Percentiles rank a stretch among this genome's conserved stretches.
phyloP scores from a whole-genome alignment of 1,139 yeast genomes.

The Yamadazyma siamensis region DNA sequence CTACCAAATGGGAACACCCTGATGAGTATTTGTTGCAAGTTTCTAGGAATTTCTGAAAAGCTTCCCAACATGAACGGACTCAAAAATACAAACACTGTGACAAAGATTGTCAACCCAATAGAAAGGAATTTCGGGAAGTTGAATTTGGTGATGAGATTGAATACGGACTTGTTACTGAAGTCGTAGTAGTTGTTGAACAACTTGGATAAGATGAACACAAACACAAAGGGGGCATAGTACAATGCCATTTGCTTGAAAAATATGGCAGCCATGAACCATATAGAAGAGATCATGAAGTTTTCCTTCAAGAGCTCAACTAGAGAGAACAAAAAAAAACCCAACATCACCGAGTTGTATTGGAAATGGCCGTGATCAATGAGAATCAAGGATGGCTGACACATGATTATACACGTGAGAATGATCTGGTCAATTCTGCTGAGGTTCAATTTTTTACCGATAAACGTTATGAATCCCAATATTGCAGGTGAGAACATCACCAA shows the following conservation, averaged over 20 bases:
- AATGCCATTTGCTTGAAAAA: conserved; percentile 95
- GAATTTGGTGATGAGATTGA: conserved; percentile 12
- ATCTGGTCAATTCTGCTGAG: conserved; percentile 72
- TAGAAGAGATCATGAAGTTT: conserved; percentile 65
- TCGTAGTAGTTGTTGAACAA: conserved; percentile 22
- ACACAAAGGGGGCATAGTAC: conserved; percentile 87
- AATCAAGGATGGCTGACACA: conserved; percentile 78
- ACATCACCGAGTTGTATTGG: conserved; percentile 92
- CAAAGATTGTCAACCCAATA: conserved; percentile 61
- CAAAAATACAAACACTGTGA: conserved; percentile 50
- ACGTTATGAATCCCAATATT: conserved; percentile 61
- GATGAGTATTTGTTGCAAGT: conserved; percentile 37
- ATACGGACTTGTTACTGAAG: conserved; percentile 7
- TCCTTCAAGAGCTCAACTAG: conserved; percentile 64
- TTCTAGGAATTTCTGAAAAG: conserved; percentile 15
- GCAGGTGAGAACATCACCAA: conserved; percentile 76
- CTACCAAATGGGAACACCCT: conserved; percentile 90
- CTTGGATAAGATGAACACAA: conserved; percentile 66
- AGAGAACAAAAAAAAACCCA: conserved; percentile 74
- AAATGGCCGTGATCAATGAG: conserved; percentile 96
- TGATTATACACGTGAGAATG: conserved; percentile 66
- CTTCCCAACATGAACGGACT: conserved; percentile 52
- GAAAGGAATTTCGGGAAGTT: conserved; percentile 49
- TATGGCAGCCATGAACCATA: conserved; percentile 73
- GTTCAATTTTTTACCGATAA: conserved; percentile 58